phyloP scores from a whole-genome alignment of 306 rosid genomes.

The Cyclanthera cordifolia region DNA sequence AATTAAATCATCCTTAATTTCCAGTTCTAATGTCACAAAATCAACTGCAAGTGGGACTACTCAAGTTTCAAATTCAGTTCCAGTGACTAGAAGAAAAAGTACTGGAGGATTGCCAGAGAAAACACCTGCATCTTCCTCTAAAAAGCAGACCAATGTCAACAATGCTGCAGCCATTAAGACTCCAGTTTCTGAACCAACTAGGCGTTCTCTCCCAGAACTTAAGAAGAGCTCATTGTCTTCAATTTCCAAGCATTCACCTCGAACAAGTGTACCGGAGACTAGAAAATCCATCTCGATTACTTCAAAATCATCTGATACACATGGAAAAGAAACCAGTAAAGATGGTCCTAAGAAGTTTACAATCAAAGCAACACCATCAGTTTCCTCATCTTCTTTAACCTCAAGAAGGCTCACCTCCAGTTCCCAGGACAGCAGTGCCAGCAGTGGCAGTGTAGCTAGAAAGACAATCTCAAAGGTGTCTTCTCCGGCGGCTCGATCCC shows the following conservation, averaged over 20 bases:
- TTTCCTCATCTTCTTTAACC: constrained; percentile 25
- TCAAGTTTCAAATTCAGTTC: constrained; percentile 29
- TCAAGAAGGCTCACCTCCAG: constrained; percentile 36
- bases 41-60: constrained; percentile 32
- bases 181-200: constrained; percentile 25
- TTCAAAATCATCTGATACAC: constrained; percentile 25
- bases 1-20: constrained; percentile 22
- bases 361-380: constrained; percentile 38
- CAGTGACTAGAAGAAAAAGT: constrained; percentile 49
- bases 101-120: constrained; percentile 63
- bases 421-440: constrained; percentile 33
- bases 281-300: constrained; percentile 33
- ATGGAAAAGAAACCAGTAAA: constrained; percentile 29
- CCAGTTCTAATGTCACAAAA: constrained; percentile 29
- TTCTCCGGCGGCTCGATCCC: constrained; percentile 40
- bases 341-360: constrained; percentile 34
- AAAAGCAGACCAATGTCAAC: constrained; percentile 19
- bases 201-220: constrained; percentile 66
- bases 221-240: constrained; percentile 52
- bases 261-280: constrained; percentile 25
- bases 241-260: constrained; percentile 27
- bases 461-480: constrained; percentile 49
- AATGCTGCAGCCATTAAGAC: constrained; percentile 23
- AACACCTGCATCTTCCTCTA: constrained; percentile 29
- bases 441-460: constrained; percentile 44